A percentile compares a stretch with the other conserved stretches of the same genome.
These are phyloP conservation scores for Zymoseptoria ardabiliae DNA, from an alignment of 2,329 filamentous ascomycete genomes.

Conservation along the genomic window DNA sequence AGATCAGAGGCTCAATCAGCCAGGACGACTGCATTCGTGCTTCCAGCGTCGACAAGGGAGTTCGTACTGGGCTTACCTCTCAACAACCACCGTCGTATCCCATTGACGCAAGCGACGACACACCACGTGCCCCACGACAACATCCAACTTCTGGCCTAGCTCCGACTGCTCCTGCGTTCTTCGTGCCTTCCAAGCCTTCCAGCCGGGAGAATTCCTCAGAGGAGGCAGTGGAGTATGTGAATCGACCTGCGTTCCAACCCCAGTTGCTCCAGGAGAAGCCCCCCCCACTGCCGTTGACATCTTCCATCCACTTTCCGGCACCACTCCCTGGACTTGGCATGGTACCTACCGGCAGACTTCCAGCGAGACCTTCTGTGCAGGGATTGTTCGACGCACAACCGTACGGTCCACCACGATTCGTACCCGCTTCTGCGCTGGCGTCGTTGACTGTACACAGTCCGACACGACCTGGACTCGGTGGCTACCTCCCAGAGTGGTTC, in stretches of 20 bases:
- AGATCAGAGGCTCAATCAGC: background rate
- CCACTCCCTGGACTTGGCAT: background rate
- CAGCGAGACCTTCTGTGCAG: background rate
- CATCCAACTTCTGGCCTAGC: background rate
- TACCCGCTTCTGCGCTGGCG: slow-evolving; percentile 32
- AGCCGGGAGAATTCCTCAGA: background rate
- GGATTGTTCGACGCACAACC: slow-evolving; percentile 3
- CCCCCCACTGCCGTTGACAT: background rate
- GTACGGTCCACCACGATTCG: slow-evolving; percentile 27
- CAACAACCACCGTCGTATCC: background rate
- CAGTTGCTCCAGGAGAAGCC: background rate
- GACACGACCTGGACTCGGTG: background rate
- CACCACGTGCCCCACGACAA: background rate
- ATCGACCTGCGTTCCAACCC: background rate
- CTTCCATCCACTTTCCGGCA: background rate
- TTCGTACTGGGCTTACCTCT: background rate
- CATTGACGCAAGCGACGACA: background rate
- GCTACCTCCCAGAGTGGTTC: background rate
- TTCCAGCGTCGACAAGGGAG: background rate
- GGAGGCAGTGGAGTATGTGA: background rate
- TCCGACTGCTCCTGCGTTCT: background rate
- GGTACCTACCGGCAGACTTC: background rate
- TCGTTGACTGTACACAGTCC: background rate
- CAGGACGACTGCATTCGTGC: background rate
- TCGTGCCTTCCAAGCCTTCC: background rate